Base-by-base conservation (phyloP, 768 basidiomycete species). In the Daedalea quercina region DNA sequence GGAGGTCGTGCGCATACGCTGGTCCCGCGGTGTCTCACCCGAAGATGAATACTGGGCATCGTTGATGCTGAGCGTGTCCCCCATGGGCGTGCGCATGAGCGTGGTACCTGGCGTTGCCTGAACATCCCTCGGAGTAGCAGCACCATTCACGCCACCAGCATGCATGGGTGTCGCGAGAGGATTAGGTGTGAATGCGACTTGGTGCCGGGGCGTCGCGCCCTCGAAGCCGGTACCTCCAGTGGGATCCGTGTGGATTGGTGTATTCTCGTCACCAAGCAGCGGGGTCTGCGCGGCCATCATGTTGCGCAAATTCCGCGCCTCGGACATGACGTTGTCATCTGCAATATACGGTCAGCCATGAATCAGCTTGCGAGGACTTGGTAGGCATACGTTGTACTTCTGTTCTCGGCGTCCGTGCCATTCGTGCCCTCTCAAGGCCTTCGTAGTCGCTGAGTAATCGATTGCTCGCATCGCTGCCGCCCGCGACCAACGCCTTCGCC, bases 211-310 rank as follows among this genome's bases (percentile, higher is more conserved):
- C 3, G 95, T 97, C 0, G 94, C 95, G 43, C 94, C 79, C 66
- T 94, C 94, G 65, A 92, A 99, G 1, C 96, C 96, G 7, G 93
- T 92, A 12, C 91, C 90, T 13, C 83, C 86, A n/a, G 75, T 80
- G 20, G 82, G 74, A 1, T 76, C 75, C 7, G 73, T 69, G 64
- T 94, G 95, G 45, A 98, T 67, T 12, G 94, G 96, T 0, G 96
- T 98, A 68, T 99, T 99, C 70, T 98, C 95, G 46, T 98, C 92
- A 3, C 96, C 96, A 12, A 98, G 79, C 1, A 99, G 75, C 15
- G 96, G 96, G 0, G 96, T 99, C 70, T 98, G 94, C 3, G 80
- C 79, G 41, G 86, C 85, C 11, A 84, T 85, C 92, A 99, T 90
- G 62, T 93, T 95, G 20, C 95, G 87, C 22, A 98, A 70, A 70